These are phyloP conservation scores for Conringia planisiliqua DNA, from an alignment of 345 rosid species.

Conservation along the genomic window DNA sequence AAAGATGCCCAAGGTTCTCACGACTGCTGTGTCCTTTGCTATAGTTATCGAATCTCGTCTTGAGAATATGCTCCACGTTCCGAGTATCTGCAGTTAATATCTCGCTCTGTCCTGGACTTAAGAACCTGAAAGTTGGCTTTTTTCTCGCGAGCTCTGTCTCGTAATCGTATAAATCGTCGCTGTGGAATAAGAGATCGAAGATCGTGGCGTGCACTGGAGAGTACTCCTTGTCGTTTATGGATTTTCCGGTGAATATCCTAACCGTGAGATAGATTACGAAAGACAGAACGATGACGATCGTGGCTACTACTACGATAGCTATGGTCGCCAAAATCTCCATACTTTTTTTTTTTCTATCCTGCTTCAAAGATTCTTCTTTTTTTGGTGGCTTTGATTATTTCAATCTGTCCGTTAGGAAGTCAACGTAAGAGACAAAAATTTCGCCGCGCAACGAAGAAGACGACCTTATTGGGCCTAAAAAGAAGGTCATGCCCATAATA, in stretches of 20 bases:
- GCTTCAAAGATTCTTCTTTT: neutral
- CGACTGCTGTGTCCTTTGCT: slow-evolving; percentile 41
- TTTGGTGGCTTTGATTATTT: neutral
- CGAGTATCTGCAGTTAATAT: slow-evolving; percentile 53
- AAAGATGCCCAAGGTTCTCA: slow-evolving; percentile 39
- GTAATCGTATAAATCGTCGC: slow-evolving; percentile 51
- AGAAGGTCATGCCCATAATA: neutral
- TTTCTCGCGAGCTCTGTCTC: slow-evolving; percentile 45
- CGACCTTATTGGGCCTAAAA: neutral
- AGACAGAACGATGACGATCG: slow-evolving; percentile 21
- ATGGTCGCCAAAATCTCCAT: slow-evolving; percentile 34
- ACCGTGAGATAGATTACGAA: slow-evolving; percentile 23
- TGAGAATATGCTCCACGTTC: slow-evolving; percentile 63
- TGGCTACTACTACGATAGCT: slow-evolving; percentile 16
- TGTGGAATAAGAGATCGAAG: slow-evolving; percentile 42
- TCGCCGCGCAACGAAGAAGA: neutral
- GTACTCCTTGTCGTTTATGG: slow-evolving; percentile 39
- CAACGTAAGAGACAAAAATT: neutral
- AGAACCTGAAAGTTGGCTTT: slow-evolving; percentile 53
- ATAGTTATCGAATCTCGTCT: slow-evolving; percentile 50
- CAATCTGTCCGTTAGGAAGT: neutral
- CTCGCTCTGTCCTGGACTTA: slow-evolving; percentile 41
- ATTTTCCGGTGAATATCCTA: slow-evolving; percentile 48
- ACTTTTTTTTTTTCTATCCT: neutral
- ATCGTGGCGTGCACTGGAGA: slow-evolving; percentile 58